Conservation (phyloP, 2,329 filamentous ascomycete species). For the Botryotinia calthae region DNA sequence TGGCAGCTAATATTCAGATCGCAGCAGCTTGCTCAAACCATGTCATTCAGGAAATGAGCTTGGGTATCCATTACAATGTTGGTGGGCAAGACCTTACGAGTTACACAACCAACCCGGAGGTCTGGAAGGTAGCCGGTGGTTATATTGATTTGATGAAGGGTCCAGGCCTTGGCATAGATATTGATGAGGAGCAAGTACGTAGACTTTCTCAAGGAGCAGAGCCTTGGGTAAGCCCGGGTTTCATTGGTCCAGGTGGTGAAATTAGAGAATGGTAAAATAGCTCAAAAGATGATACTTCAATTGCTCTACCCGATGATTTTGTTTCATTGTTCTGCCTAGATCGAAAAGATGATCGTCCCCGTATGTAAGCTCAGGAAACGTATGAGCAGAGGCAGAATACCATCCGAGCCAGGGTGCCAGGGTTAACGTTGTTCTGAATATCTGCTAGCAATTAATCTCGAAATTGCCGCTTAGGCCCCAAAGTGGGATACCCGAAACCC, state of each 20-base stretch:
- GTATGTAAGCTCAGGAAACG: background rate
- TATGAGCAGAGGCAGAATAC: background rate
- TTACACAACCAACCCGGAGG: constrained; percentile 62
- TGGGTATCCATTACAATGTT: constrained; percentile 77
- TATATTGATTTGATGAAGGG: constrained; percentile 60
- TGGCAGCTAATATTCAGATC: constrained; percentile 70
- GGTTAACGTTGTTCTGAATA: background rate
- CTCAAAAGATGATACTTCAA: background rate
- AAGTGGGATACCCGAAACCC: background rate
- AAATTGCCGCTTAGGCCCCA: background rate
- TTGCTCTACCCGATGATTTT: background rate
- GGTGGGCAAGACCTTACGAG: constrained; percentile 63
- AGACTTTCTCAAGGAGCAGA: constrained; percentile 55
- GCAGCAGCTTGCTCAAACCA: constrained; percentile 62
- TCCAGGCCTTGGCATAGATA: constrained; percentile 65
- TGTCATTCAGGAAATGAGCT: constrained; percentile 73
- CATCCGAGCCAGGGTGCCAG: background rate
- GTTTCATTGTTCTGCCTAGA: background rate
- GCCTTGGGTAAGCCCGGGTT: constrained; percentile 65
- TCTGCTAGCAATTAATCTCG: background rate
- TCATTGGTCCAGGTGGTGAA: constrained; percentile 64
- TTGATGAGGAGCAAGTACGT: constrained; percentile 67
- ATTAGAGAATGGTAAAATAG: constrained; percentile 62
- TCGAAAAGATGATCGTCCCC: background rate
- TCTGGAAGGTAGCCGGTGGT: constrained; percentile 65